phyloP scores from a whole-genome alignment of 2,329 filamentous ascomycete genomes.

The Lojkania enalia region DNA sequence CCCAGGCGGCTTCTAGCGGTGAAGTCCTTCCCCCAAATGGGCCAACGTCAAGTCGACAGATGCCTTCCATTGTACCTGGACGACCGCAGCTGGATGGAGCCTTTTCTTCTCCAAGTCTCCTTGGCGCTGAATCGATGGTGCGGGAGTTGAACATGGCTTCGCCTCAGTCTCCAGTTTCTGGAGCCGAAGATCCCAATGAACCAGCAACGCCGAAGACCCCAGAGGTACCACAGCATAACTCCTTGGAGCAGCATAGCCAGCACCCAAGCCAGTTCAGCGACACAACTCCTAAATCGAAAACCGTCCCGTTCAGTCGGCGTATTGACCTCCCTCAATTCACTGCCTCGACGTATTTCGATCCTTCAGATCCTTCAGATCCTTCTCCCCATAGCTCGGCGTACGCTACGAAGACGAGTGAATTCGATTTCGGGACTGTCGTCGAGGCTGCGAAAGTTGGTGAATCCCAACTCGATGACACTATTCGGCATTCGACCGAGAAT shows the following conservation, averaged over 20 bases:
- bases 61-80: not conserved
- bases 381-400: slow-evolving; percentile 53
- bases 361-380: slow-evolving; percentile 47
- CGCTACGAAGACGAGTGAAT: slow-evolving; percentile 50
- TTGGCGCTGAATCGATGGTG: slow-evolving; percentile 53
- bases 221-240: slow-evolving; percentile 39
- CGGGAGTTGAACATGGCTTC: slow-evolving; percentile 55
- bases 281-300: slow-evolving; percentile 42
- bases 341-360: slow-evolving; percentile 51
- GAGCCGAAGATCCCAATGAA: slow-evolving; percentile 39
- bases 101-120: slow-evolving; percentile 46
- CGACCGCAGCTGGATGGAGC: slow-evolving; percentile 25
- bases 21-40: slow-evolving; percentile 6
- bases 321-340: slow-evolving; percentile 51
- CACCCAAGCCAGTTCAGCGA: slow-evolving; percentile 39
- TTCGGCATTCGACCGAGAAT: slow-evolving; percentile 26
- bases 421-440: slow-evolving; percentile 42
- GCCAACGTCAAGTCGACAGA: slow-evolving; percentile 15
- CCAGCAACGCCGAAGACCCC: slow-evolving; percentile 45
- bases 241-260: slow-evolving; percentile 29
- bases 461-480: slow-evolving; percentile 34
- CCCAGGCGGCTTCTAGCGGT: slow-evolving; percentile 20
- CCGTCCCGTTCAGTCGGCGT: slow-evolving; percentile 44
- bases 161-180: slow-evolving; percentile 45
- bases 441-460: slow-evolving; percentile 22